phyloP scores from a whole-genome alignment of 208 protist species.

The Crithidia expoeki region DNA sequence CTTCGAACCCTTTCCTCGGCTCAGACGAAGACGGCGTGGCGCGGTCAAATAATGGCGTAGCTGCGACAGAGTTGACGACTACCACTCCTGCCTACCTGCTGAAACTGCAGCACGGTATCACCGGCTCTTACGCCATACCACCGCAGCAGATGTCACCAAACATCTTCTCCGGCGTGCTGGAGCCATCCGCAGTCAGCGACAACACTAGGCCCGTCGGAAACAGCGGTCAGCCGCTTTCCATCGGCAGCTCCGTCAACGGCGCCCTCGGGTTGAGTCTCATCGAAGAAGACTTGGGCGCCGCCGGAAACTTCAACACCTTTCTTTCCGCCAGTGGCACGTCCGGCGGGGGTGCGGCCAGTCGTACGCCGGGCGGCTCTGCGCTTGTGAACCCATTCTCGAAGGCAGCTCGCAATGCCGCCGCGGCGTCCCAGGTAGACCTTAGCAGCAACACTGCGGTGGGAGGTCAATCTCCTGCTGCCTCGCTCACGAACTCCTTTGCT shows the following conservation, averaged over 20 bases:
- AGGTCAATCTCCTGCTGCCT: slow-evolving; percentile 6
- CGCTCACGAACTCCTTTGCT: slow-evolving; percentile 21
- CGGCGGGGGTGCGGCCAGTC: background rate
- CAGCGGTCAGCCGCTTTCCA: background rate
- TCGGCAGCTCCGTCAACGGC: slow-evolving; percentile 1
- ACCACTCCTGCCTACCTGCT: background rate
- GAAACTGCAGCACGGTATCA: background rate
- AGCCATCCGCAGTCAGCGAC: background rate
- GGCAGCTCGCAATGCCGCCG: background rate
- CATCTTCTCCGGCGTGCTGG: slow-evolving; percentile 13
- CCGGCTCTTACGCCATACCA: background rate
- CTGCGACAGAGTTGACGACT: background rate
- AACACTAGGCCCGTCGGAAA: background rate
- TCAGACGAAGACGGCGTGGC: background rate
- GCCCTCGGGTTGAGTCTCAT: slow-evolving; percentile 1
- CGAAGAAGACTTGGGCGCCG: slow-evolving; percentile 6
- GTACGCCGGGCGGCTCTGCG: slow-evolving; percentile 10
- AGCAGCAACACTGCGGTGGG: background rate
- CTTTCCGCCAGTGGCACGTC: slow-evolving; percentile 1
- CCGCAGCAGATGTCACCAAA: slow-evolving; percentile 4
- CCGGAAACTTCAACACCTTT: background rate
- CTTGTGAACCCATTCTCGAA: slow-evolving; percentile 39
- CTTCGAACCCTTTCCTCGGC: slow-evolving; percentile 23
- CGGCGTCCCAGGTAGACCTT: background rate
- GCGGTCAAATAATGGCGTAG: background rate